Base-by-base conservation (phyloP, 192 early-diverging fungal species). In the Thamnidium elegans region DNA sequence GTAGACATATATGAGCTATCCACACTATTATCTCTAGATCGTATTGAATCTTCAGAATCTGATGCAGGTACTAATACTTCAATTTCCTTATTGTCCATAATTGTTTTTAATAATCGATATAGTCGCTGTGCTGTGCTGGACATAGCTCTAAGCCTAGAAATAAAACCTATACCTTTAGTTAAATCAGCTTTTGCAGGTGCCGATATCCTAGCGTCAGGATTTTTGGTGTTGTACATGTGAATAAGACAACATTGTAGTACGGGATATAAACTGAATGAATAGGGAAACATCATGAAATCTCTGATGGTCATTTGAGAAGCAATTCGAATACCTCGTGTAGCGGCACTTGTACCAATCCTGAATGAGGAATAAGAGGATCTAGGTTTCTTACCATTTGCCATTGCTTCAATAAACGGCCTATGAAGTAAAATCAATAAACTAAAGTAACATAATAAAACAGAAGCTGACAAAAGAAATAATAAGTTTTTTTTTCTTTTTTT, bases 351-450 rank as follows among this genome's bases (percentile, higher is more conserved):
- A 39, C 71, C 66, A 21, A 73, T 73, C 3, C 66, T 36, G 34
- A 73, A 73, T 0, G 71, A 73, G 0, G 71, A 73, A 26, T 73
- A 73, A 0, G 66, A 58, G 1, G 71, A 60, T 19, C 55, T 4
- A 8, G 60, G 55, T 8, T 68, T 68, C 26, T 68, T 68, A 8
- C 61, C 53, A 43, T 48, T 26, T 3, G 42, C 48, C 10, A 50
- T 26, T 11, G 50, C 50, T 51, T 69, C 72, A 21, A 76, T 71
- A 50, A 76, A 76, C 13, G 74, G 74, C 42, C 74, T 59, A 69
- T 76, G 74, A 7, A 76, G 66, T 14, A 76, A 46, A 13, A 76
- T 50, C 21, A 76, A 43, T 21, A 71, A 53, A 34, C 65, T 64
- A 52, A 64, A 76, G 50, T 76, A 76, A 30, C 74, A 76, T 9